A percentile compares a stretch with the other conserved stretches of the same genome.
These are phyloP conservation scores for Allium cepa DNA, from an alignment of 106 monocot genomes.

Conservation along the genomic window DNA sequence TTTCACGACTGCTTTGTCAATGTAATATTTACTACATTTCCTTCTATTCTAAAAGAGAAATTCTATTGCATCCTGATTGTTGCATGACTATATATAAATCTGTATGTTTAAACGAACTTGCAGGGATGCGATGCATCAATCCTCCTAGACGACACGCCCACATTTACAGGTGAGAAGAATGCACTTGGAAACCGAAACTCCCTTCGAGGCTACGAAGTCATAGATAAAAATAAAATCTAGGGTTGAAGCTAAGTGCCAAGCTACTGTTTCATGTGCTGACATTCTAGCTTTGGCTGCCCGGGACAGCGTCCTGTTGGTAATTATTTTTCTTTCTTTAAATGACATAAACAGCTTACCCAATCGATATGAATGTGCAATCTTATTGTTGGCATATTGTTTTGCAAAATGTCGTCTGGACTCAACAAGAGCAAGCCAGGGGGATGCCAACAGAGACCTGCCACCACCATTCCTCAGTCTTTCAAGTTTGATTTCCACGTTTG, in stretches of 20 bases:
- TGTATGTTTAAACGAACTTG: not conserved
- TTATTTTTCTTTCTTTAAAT: too few relatives aligned
- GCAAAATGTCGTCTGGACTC: constrained; percentile 12
- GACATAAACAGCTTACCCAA: not conserved
- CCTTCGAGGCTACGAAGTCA: constrained; percentile 6
- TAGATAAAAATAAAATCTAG: constrained; percentile 2
- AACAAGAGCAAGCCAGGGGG: constrained; percentile 21
- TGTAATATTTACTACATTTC: not conserved
- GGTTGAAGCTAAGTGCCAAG: constrained; percentile 4
- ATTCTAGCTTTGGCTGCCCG: constrained; percentile 5
- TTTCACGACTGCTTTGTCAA: constrained; percentile 45
- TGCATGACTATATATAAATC: too few relatives aligned
- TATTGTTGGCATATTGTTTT: not conserved
- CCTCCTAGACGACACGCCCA: constrained; percentile 5
- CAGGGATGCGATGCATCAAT: constrained; percentile 13
- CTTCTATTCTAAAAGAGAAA: not conserved
- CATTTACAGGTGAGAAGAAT: constrained; percentile 12
- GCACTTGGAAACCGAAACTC: constrained; percentile 1
- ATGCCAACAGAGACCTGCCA: constrained; percentile 23
- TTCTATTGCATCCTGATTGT: too few relatives aligned
- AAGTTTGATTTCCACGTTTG: constrained; percentile 18
- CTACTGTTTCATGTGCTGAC: constrained; percentile 8
- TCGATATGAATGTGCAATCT: not conserved
- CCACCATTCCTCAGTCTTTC: constrained; percentile 1
- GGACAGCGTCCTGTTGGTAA: constrained; percentile 4